Evolutionary conservation across 805 yeast species (phyloP), one percentile per base, ranked within the genome.

Genomic region (Lipomyces lipofer): DNA sequence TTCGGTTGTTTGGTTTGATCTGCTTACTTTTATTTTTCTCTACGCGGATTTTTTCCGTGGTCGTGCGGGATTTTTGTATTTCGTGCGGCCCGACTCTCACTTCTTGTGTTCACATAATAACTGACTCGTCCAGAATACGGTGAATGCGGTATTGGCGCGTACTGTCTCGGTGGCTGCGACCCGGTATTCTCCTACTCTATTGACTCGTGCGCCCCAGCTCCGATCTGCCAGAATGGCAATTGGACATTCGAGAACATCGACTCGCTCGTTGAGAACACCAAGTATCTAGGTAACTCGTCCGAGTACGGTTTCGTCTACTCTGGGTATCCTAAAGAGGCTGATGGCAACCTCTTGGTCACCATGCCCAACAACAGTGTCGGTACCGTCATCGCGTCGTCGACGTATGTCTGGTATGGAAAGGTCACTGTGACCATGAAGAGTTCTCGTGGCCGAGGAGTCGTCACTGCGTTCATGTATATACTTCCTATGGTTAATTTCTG

Each of bases 81-180:
- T n/a, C n/a, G n/a, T n/a, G n/a, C n/a, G n/a, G n/a, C n/a, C n/a
- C n/a, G 4, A 2, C 24, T 13, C 17, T 13, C 43, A 21, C 17
- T 13, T 33, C 22, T n/a, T 10, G 13, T 39, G 12, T 27, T 19
- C 30, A 22, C 4, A 21, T 15, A n/a, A 17, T 33, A 30, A 32
- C 36, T n/a, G 15, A 27, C 36, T 15, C n/a, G n/a, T 45, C 5
- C 44, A 48, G 56, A 82, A 62, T 84, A 79, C 63, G 97, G 97
- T 47, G 74, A 71, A 29, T 88, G 95, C 74, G 95, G 95, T 64
- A 78, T 83, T 22, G 95, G 95, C 21, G 69, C 77, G 15, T 78
- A 77, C 71, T 91, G 97, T 75, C 75, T 90, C 49, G 94, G 92
- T 56, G 92, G 95, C 30, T 91, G 97, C 75, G 88, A 90, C 71